Evolutionary conservation across 2,329 filamentous ascomycete genomes (phyloP).

Genomic region (Epichloe gansuensis): DNA sequence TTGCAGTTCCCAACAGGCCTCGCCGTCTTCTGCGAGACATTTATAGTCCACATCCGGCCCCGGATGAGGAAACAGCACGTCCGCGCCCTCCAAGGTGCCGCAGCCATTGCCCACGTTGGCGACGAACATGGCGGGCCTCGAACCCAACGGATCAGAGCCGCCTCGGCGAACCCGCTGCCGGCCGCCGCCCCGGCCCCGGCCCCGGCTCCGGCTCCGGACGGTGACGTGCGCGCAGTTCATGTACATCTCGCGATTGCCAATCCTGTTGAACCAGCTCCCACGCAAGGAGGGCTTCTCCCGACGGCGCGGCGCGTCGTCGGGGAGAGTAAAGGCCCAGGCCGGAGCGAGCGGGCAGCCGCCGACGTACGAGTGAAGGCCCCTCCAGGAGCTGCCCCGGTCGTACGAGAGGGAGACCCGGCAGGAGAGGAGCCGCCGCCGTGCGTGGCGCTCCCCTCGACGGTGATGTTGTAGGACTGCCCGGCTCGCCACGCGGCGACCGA

Average conservation of each 20-base stretch:
- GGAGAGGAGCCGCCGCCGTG: conserved; percentile 62
- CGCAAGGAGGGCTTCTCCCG: conserved; percentile 50
- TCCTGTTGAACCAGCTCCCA: conserved; percentile 71
- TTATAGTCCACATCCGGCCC: conserved; percentile 41
- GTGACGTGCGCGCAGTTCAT: conserved; percentile 70
- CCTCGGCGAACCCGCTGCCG: conserved; percentile 14
- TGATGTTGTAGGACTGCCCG: conserved; percentile 50
- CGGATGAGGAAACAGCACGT: conserved; percentile 53
- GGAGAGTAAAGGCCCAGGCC: conserved; percentile 53
- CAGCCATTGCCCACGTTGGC: conserved; percentile 54
- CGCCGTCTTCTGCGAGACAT: conserved; percentile 21
- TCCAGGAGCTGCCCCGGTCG: conserved; percentile 56
- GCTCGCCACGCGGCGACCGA: conserved; percentile 48
- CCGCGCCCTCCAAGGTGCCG: conserved; percentile 40
- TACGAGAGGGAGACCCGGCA: conserved; percentile 67
- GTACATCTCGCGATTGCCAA: conserved; percentile 75
- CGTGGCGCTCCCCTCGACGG: conserved; percentile 45
- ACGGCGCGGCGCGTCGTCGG: conserved; percentile 47
- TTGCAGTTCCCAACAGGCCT: conserved; percentile 19
- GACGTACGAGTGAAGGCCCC: conserved; percentile 48
- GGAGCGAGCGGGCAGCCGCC: conserved; percentile 38
- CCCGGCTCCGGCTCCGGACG: conserved; percentile 34
- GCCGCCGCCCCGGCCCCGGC: too few relatives aligned
- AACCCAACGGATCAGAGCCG: conserved; percentile 28
- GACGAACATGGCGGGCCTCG: conserved; percentile 55